Evolutionary conservation across 1,284 basidiomycete genomes (phyloP).

Genomic region (Malassezia sympodialis): DNA sequence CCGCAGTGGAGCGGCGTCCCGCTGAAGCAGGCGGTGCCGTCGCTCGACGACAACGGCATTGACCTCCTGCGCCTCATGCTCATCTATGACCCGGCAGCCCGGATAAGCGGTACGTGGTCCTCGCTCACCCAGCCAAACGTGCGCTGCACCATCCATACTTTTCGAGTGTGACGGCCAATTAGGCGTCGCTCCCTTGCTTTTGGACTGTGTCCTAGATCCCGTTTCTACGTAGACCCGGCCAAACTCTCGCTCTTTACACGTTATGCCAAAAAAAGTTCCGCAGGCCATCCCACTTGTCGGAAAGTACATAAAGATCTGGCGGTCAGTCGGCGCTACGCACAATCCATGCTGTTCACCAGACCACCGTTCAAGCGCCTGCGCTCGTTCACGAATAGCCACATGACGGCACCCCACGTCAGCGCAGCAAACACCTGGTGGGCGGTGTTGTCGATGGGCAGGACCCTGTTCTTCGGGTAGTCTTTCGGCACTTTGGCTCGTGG

Average conservation of each 20-base stretch:
- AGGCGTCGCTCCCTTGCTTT: background rate
- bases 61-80: constrained; percentile 59
- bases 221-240: background rate
- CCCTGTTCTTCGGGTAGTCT: constrained; percentile 34
- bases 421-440: constrained; percentile 83
- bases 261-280: constrained; percentile 47
- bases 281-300: constrained; percentile 45
- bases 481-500: constrained; percentile 35
- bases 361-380: constrained; percentile 83
- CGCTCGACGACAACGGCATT: constrained; percentile 32
- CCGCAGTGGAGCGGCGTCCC: constrained; percentile 71
- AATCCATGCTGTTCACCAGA: constrained; percentile 57
- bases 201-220: background rate
- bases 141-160: constrained; percentile 29
- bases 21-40: constrained; percentile 54
- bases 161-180: constrained; percentile 9
- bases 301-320: constrained; percentile 44
- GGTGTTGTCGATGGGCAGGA: constrained; percentile 53
- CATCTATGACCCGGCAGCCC: constrained; percentile 82
- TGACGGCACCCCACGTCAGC: constrained; percentile 85
- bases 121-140: constrained; percentile 54
- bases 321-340: constrained; percentile 23
- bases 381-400: constrained; percentile 84
- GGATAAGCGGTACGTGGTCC: constrained; percentile 54
- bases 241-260: constrained; percentile 22